These are phyloP conservation scores for Pythium rishiriense DNA, from an alignment of 352 stramenopile species.

Conservation along the genomic window DNA sequence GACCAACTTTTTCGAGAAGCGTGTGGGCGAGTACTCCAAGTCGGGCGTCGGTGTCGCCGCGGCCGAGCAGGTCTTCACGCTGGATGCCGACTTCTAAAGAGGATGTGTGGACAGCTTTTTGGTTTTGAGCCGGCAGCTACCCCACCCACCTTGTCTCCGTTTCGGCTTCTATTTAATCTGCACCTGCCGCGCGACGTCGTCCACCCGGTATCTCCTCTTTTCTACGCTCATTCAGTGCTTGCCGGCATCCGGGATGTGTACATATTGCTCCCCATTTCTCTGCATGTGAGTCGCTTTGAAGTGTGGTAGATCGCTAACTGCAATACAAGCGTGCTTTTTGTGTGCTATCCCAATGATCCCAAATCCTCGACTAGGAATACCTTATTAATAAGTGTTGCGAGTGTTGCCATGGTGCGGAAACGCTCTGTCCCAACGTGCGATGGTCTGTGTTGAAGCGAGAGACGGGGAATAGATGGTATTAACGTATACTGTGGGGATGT, in stretches of 20 bases:
- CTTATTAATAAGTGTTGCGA: no score
- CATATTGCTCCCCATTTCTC: background rate
- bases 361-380: background rate
- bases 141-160: background rate
- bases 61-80: slow-evolving; percentile 90
- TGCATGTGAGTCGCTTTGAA: background rate
- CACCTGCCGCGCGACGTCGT: background rate
- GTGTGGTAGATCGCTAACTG: background rate
- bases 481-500: background rate
- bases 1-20: slow-evolving; percentile 99
- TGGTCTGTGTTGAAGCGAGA: no score
- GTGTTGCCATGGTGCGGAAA: no score
- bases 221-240: background rate
- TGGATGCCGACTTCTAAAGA: slow-evolving; percentile 93
- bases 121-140: background rate
- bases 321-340: no score
- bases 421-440: no score
- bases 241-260: background rate
- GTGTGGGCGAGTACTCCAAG: slow-evolving; percentile 99
- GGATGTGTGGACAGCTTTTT: background rate
- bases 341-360: no score
- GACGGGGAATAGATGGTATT: no score
- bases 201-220: background rate
- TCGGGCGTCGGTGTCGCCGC: slow-evolving; percentile 92
- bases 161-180: slow-evolving; percentile 31